Base-by-base conservation (phyloP, 2,329 filamentous ascomycete genomes). In the Botryotinia convoluta region DNA sequence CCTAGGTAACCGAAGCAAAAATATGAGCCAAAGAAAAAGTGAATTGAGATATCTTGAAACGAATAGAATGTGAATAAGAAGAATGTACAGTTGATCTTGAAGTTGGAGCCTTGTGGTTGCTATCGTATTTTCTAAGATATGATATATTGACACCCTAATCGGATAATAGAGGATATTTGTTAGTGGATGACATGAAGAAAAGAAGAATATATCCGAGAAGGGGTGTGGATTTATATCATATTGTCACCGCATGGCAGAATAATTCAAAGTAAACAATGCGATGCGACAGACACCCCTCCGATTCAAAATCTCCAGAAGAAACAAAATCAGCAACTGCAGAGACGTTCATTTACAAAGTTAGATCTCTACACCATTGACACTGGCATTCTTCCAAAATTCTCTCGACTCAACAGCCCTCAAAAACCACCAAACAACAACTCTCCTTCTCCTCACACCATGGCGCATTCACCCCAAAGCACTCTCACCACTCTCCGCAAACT, bases 401-500 rank as follows among this genome's bases (percentile, higher is more conserved):
- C 18, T 18, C 32, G 8, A 8, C 44, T 42, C 8, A n/a, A 71
- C 39, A 9, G 48, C 22, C 22, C 44, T 37, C 5, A 51, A 37
- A 14, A 14, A 1, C 26, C 20, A 18, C 22, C 22, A 51, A 35
- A 51, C 59, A 67, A 42, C n/a, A 20, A 18, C 10, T 35, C 51
- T 32, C 9, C 12, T 26, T 9, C 20, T 22, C 32, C 39, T 48
- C 44, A 18, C 74, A 72, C 68, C n/a, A 78, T 79, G 78, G 76
- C 75, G 26, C 74, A 75, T 65, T 75, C 76, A 29, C 74, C 76
- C 29, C 75, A 77, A 54, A 79, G 86, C 45, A 84, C 86, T 32
- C 81, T 90, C 22, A 81, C 82, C 51, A 80, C 84, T 26, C 82
- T 93, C 61, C 81, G 84, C 60, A 83, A 87, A 65, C 84, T 93